Evolutionary conservation across 352 stramenopile genomes (phyloP), one percentile per base, ranked within the genome.

Genomic region (Aphanomyces invadans): DNA sequence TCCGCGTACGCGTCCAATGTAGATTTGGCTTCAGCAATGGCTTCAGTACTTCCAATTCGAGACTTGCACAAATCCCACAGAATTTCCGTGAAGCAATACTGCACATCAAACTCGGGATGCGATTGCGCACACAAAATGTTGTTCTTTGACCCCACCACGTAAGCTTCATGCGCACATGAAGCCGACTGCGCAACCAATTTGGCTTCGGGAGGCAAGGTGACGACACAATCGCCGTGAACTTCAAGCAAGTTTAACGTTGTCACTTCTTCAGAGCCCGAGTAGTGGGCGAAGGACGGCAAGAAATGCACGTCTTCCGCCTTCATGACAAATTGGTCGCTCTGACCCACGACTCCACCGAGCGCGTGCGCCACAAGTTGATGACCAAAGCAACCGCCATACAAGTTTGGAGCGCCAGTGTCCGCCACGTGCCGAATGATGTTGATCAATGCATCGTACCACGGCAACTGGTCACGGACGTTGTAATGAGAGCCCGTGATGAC

Each of bases 401-500:
- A 21, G n/a, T 17, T 32, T 4, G 49, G 49, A 0, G 4, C 1
- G 0, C 49, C 49, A 29, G 49, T 57, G 19, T 33, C 19, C 9
- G 49, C 49, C 15, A 57, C 23, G 25, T 57, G 49, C 1, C 2
- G 49, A 57, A 57, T 57, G 49, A 57, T 32, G 5, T 57, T 26
- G n/a, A 21, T 33, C 25, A 57, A 29, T n/a, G 49, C 19, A 15
- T 29, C 25, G 49, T 57, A 57, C 49, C 49, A 57, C 49, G 49
- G 49, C 49, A 33, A 2, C 49, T 57, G 21, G 49, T 57, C 49
- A n/a, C 49, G 49, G 12, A 57, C 49, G 49, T 57, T 57, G 49
- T 57, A 57, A 29, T 57, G 49, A 33, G 49, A 57, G 19, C 49
- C 49, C 25, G 49, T 57, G 49, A 57, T 57, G 17, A 57, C 49